phyloP scores from a whole-genome alignment of 768 basidiomycete genomes.

The Leccinum rimulosum region DNA sequence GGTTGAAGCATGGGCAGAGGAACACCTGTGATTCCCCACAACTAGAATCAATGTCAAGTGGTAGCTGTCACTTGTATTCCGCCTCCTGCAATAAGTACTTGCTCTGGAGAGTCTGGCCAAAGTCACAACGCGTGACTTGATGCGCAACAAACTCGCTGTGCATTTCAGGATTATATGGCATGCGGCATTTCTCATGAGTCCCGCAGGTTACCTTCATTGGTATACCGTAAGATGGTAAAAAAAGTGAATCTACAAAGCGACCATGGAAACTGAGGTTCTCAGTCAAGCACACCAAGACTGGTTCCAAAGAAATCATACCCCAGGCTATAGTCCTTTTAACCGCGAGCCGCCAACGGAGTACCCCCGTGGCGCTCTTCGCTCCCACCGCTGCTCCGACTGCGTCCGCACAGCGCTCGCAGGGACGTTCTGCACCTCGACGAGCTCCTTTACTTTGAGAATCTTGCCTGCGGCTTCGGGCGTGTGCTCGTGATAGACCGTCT shows the following conservation, averaged over 20 bases:
- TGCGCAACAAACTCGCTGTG: background rate
- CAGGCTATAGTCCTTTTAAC: slow-evolving; percentile 18
- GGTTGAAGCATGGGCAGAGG: too few species aligned
- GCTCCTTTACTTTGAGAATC: slow-evolving; percentile 85
- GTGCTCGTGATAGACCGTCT: slow-evolving; percentile 76
- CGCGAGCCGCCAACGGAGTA: slow-evolving; percentile 52
- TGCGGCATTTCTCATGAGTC: background rate
- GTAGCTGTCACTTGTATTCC: background rate
- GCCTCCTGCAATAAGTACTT: background rate
- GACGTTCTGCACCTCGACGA: slow-evolving; percentile 87
- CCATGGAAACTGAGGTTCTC: background rate
- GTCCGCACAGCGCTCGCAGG: slow-evolving; percentile 62
- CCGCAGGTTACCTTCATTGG: background rate
- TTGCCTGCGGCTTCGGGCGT: slow-evolving; percentile 77
- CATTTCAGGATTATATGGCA: background rate
- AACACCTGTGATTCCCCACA: too few species aligned
- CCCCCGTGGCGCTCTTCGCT: slow-evolving; percentile 65
- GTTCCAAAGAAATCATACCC: slow-evolving; percentile 3
- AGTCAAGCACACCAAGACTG: background rate
- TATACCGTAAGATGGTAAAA: background rate
- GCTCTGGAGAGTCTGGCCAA: background rate
- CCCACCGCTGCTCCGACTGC: slow-evolving; percentile 64
- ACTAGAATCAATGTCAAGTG: background rate
- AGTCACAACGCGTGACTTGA: background rate
- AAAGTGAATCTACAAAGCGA: background rate